phyloP scores from a whole-genome alignment of 495 filamentous ascomycete species.

The Hyaloscypha hepaticicola region DNA sequence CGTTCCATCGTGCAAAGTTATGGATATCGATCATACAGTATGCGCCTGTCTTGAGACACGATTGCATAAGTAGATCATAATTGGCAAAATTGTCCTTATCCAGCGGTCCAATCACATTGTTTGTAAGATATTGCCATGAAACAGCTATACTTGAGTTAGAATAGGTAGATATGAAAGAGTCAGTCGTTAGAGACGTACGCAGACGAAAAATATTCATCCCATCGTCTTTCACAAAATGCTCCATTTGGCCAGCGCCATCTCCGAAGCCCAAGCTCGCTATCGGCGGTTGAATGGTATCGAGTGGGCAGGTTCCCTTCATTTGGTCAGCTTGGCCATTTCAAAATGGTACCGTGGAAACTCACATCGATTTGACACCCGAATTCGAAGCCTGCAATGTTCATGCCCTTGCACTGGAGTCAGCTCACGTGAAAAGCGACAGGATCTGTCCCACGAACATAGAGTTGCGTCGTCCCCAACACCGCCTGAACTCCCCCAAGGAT shows the following conservation, averaged over 20 bases:
- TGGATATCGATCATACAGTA: conserved; percentile 60
- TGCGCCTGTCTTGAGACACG: conserved; percentile 55
- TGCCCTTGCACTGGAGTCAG: conserved; percentile 6
- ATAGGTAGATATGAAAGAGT: background rate
- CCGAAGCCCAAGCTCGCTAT: conserved; percentile 33
- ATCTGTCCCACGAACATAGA: background rate
- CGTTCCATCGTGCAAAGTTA: conserved; percentile 62
- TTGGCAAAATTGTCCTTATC: conserved; percentile 47
- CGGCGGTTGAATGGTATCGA: conserved; percentile 36
- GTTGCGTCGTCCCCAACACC: background rate
- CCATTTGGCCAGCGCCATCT: conserved; percentile 52
- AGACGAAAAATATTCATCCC: conserved; percentile 57
- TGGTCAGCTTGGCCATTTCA: conserved; percentile 3
- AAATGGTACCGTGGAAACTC: background rate
- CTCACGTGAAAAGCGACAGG: background rate
- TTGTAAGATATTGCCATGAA: conserved; percentile 55
- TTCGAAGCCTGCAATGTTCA: conserved; percentile 24
- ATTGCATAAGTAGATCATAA: conserved; percentile 58
- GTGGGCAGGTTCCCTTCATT: conserved; percentile 40
- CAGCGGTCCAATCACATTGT: conserved; percentile 47
- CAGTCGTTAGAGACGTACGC: conserved; percentile 24
- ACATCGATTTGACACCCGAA: conserved; percentile 21
- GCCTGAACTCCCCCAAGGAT: background rate
- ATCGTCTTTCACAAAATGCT: conserved; percentile 52
- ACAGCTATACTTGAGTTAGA: conserved; percentile 26